Base-by-base conservation (phyloP, 2,329 filamentous ascomycete genomes). In the Chrysoporthe puriensis region DNA sequence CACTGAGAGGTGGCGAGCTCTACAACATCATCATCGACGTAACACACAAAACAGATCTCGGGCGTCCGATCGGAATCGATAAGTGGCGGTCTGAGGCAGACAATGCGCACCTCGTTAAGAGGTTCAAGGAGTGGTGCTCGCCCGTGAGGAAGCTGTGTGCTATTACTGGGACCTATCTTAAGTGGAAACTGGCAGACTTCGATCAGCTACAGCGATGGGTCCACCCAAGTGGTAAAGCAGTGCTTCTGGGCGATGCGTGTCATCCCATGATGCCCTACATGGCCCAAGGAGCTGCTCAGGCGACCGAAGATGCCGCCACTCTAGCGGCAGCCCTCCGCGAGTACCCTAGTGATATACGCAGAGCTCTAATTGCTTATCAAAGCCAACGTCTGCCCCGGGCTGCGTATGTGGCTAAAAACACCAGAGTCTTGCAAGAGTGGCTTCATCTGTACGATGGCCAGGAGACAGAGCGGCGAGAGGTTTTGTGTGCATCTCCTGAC, bases 181-280 rank as follows among this genome's bases (percentile, higher is more conserved):
- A 84, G 70, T 84, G 82, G 83, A 78, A 79, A 4, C 79, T 84
- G 4, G 80, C 78, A 67, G 82, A 83, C 66, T 76, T 82, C 16
- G 74, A 74, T 7, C 73, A 77, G 36, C 74, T 84, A 48, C 71
- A 75, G 1, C 72, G 74, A 8, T 85, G 81, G 82, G 76, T 78
- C 0, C 78, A 81, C 69, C 74, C 76, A 0, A 73, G 71, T 1
- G 80, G 80, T n/a, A 79, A 77, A 43, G 79, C 77, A 14, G 76
- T 76, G 26, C 73, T 84, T 42, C 73, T 83, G 2, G 82, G 82
- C 3, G 82, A 84, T 66, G 73, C 77, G 14, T 80, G 78, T 66
- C 82, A 84, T 71, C 81, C 82, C 0, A 84, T 83, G 74, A 77
- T 85, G 4, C 83, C 83, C 0, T 84, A 85, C 68, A 75, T 84